Evolutionary conservation across 1,284 basidiomycete species (phyloP), one percentile per base, ranked within the genome.

Genomic region (Schizopora paradoxa): DNA sequence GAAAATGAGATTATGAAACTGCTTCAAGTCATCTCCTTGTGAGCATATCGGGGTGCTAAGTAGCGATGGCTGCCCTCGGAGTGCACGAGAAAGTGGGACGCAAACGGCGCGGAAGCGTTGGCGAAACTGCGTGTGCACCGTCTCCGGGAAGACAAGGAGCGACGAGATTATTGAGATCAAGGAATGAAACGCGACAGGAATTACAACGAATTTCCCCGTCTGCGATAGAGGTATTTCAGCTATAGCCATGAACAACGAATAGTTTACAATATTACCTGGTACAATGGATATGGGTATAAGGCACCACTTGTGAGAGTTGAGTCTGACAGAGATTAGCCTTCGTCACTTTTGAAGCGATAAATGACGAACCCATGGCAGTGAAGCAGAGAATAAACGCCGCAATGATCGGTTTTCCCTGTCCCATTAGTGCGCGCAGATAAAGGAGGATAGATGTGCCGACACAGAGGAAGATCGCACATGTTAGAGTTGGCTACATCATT

Each of bases 131-230:
- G 57, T 56, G 44, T 65, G 63, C 47, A 63, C 58, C 6, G 56
- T 55, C 38, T 65, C 61, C 13, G 63, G 63, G 41, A 62, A 61
- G 46, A 65, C 55, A 42, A 62, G n/a, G 14, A 50, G 25, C 22
- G 56, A 55, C 32, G 57, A 51, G 28, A 58, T 13, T 35, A 63
- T 49, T 29, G 54, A 54, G 36, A 64, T 38, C 2, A 50, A 61
- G 0, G 58, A 51, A 26, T 63, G 61, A 47, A 63, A 39, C 2
- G 61, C 55, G 2, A 65, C 49, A 0, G 63, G 62, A 6, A 62
- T 46, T 6, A 63, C 51, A 28, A 63, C 48, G 4, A 54, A 38
- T 27, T 52, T 41, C 2, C 54, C 61, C 29, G 62, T 48, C 25
- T 50, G 26, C 2, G 21, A 32, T 4, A 14, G 23, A 21, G 11